phyloP scores from a whole-genome alignment of 2,329 filamentous ascomycete genomes.

The Monosporascus sp. region DNA sequence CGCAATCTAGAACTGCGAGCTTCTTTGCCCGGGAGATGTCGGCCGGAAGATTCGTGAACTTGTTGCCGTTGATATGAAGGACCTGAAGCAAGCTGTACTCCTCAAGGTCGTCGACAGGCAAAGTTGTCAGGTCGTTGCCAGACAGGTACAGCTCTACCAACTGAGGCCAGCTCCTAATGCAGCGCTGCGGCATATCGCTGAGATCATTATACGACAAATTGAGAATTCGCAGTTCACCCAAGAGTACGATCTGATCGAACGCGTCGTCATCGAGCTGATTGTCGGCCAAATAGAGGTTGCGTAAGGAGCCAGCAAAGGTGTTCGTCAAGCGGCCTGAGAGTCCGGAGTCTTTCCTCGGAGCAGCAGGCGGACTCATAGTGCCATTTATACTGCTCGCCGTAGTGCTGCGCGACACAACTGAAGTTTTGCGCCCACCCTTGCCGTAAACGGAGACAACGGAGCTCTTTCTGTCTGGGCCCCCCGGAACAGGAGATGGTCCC shows the following conservation, averaged over 20 bases:
- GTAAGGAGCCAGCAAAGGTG: constrained; percentile 83
- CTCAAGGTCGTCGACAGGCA: constrained; percentile 91
- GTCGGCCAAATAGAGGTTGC: constrained; percentile 83
- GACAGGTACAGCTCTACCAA: constrained; percentile 91
- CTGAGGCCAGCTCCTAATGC: constrained; percentile 84
- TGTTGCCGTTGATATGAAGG: constrained; percentile 94
- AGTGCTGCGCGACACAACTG: constrained; percentile 64
- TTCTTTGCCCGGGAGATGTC: constrained; percentile 93
- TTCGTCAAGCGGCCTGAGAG: constrained; percentile 72
- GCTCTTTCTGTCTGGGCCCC: constrained; percentile 63
- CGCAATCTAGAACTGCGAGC: constrained; percentile 86
- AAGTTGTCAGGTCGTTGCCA: constrained; percentile 84
- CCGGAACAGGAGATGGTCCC: constrained; percentile 63
- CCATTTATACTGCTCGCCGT: constrained; percentile 39
- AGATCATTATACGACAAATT: constrained; percentile 95
- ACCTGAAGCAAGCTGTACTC: constrained; percentile 83
- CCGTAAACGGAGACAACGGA: constrained; percentile 79
- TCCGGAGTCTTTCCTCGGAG: constrained; percentile 78
- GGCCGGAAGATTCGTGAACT: constrained; percentile 92
- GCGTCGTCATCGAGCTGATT: constrained; percentile 93
- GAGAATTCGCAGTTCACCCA: constrained; percentile 78
- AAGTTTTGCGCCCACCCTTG: constrained; percentile 78
- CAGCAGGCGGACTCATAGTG: constrained; percentile 47
- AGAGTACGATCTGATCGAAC: constrained; percentile 81
- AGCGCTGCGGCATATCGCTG: constrained; percentile 83